phyloP scores from a whole-genome alignment of 345 rosid species.

The Linum tenue region DNA sequence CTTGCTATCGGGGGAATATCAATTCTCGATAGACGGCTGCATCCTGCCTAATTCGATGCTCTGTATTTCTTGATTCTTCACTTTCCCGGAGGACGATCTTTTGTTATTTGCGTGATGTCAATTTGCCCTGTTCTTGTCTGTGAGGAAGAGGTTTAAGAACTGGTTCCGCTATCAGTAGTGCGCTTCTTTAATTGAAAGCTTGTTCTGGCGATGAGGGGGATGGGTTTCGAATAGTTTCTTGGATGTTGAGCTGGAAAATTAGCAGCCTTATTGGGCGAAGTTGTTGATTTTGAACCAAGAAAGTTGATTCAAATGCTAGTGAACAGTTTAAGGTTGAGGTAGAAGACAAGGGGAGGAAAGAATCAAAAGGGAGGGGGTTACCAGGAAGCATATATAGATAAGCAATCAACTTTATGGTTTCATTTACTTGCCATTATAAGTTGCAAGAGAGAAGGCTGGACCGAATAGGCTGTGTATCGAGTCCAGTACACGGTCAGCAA shows the following conservation, averaged over 20 bases:
- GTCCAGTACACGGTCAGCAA: too few species aligned
- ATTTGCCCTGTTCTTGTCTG: not conserved
- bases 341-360: not conserved
- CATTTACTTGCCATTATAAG: not conserved
- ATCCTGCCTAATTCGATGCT: not conserved
- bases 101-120: not conserved
- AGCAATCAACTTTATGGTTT: not conserved
- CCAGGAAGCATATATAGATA: not conserved
- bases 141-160: not conserved
- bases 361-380: not conserved
- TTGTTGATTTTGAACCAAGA: too few species aligned
- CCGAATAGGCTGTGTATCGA: not conserved
- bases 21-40: not conserved
- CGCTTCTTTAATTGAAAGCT: too few species aligned
- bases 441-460: not conserved
- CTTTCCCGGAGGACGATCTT: not conserved
- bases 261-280: too few species aligned
- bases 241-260: too few species aligned
- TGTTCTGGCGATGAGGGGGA: too few species aligned
- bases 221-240: too few species aligned
- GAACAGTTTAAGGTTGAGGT: not conserved
- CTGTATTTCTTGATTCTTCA: not conserved
- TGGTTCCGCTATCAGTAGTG: not conserved
- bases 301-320: too few species aligned
- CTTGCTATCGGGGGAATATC: too few species aligned